phyloP scores from a whole-genome alignment of 2,329 filamentous ascomycete genomes.

The Fusarium albosuccineum region DNA sequence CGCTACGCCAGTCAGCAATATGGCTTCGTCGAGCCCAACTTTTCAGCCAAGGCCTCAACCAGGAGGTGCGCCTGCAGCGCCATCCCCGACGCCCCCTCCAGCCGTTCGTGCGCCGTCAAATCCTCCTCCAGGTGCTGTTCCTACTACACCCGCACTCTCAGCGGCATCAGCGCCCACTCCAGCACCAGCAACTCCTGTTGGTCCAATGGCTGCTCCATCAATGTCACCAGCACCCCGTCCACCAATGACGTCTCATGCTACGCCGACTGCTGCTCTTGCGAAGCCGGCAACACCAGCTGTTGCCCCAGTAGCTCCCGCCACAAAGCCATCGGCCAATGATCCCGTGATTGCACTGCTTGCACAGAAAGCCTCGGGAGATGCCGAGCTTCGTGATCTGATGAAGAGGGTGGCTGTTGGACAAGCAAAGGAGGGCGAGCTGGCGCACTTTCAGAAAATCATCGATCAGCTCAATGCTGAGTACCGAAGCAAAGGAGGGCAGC shows the following conservation, averaged over 20 bases:
- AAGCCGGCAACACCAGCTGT: conserved; percentile 35
- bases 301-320: conserved; percentile 30
- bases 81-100: conserved; percentile 40
- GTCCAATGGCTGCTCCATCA: conserved; percentile 36
- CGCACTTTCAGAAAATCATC: conserved; percentile 83
- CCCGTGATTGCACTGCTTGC: conserved; percentile 86
- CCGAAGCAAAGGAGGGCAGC: conserved; percentile 63
- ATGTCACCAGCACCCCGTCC: conserved; percentile 45
- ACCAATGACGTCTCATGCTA: conserved; percentile 29
- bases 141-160: conserved; percentile 31
- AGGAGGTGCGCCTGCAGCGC: conserved; percentile 32
- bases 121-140: conserved; percentile 16
- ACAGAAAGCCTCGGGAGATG: conserved; percentile 79
- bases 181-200: conserved; percentile 47
- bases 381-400: conserved; percentile 82
- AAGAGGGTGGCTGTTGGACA: conserved; percentile 83
- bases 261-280: conserved; percentile 30
- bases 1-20: conserved; percentile 30
- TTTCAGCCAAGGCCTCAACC: conserved; percentile 33
- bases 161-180: conserved; percentile 41
- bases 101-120: conserved; percentile 41
- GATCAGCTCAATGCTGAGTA: conserved; percentile 78
- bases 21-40: conserved; percentile 36
- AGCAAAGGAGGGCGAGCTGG: conserved; percentile 77
- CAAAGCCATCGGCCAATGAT: conserved; percentile 62